Conservation (phyloP, 305 asterid genomes). For the Nicotiana rustica region DNA sequence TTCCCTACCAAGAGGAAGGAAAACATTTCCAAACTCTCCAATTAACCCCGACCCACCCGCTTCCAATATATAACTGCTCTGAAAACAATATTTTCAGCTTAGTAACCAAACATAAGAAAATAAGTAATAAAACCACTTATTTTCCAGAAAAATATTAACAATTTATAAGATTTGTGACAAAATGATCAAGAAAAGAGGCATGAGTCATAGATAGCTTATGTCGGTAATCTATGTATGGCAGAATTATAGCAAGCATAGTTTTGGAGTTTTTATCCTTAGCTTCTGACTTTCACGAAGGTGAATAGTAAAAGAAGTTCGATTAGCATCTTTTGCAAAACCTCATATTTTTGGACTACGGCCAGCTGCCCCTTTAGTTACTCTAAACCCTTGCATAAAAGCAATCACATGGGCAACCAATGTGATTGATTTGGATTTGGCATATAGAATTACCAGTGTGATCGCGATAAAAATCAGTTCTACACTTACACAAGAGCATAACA, state of each 20-base stretch:
- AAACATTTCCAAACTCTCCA: no score
- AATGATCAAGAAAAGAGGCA: not conserved
- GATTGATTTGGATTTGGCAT: not conserved
- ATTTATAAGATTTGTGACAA: conserved; percentile 8
- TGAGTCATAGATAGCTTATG: not conserved
- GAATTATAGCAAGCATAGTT: not conserved
- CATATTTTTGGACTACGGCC: not conserved
- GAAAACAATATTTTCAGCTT: no score
- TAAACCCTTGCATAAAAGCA: not conserved
- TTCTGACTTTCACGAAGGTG: not conserved
- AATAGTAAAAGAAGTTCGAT: not conserved
- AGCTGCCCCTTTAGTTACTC: not conserved
- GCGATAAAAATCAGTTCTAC: not conserved
- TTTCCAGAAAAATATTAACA: not conserved
- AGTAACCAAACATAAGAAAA: no score
- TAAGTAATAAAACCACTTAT: no score
- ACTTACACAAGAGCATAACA: not conserved
- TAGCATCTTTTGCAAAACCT: not conserved
- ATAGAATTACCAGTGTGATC: not conserved
- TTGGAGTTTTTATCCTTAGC: conserved; percentile 5
- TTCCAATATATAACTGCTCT: no score
- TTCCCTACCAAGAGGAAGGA: no score
- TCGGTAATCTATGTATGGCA: not conserved
- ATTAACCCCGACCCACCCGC: no score
- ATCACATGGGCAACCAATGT: conserved; percentile 30